Evolutionary conservation across 2,329 filamentous ascomycete species (phyloP), one percentile per base, ranked within the genome.

Genomic region (Dothidotthia symphoricarpi): DNA sequence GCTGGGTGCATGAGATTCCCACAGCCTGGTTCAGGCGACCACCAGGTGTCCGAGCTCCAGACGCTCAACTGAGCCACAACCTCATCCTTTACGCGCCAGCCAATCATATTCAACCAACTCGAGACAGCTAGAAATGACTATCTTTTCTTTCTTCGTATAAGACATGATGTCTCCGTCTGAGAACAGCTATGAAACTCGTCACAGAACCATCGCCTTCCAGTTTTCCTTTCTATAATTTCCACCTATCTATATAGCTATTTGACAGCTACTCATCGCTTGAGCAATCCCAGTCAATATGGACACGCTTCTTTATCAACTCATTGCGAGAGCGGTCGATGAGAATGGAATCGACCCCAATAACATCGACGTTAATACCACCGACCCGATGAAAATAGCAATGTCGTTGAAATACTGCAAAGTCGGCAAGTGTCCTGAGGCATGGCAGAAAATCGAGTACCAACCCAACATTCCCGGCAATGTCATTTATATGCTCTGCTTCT

Each of bases 401-500:
- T 44, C 45, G n/a, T 40, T 40, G 27, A 53, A 50, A 35, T 52
- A 52, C 36, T 59, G 53, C 41, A 46, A 39, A 26, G 45, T 69
- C n/a, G 63, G 67, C 31, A 61, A 57, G 24, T 76, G 74, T 43
- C 68, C 71, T 1, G 62, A 74, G n/a, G 47, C 67, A 34, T 66
- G 61, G 19, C 74, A 70, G 3, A 69, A 68, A 8, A 74, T 78
- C 46, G 63, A 70, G 19, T 81, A 81, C 55, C 66, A 72, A 24
- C 77, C 77, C 0, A 70, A 62, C 24, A 58, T 76, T 0, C 63
- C 63, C 6, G 75, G 72, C n/a, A 78, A 78, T 48, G 54, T 70
- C 36, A 69, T 76, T 57, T 78, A 76, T 58, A 49, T 72, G 0
- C 61, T 69, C 25, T 66, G 72, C 51, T 78, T 77, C 56, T 69